Base-by-base conservation (phyloP, 352 stramenopile genomes). In the Pythium phragmitis region DNA sequence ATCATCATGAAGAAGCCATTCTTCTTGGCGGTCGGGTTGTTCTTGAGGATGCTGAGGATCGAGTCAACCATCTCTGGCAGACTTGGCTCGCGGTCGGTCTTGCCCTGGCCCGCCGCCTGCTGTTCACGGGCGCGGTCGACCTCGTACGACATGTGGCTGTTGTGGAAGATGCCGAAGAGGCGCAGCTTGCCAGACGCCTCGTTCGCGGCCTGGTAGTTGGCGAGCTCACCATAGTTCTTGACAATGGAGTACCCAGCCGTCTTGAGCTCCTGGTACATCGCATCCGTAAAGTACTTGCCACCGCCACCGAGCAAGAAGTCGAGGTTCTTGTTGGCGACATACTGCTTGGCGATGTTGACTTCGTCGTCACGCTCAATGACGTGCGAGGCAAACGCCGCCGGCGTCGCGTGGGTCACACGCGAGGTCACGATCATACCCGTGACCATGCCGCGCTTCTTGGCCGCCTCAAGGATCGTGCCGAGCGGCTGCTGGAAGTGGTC, bases 1-100 rank as follows among this genome's bases (percentile, higher is more conserved):
- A 90, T 88, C 78, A 90, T 85, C 42, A 90, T 50, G 47, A 90
- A 90, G 74, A 85, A 90, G 45, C 81, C 81, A 60, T 90, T 70
- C 67, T 90, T 88, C 67, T 86, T 82, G 19, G 81, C 81, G 47
- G 73, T 70, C n/a, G 74, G 75, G 62, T 90, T 90, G 71, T 80
- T 87, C 65, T 85, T 85, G 41, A 90, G 63, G 46, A 88, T 69
- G 60, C 62, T 68, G 6, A 90, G 58, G 28, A 88, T 73, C 55
- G 76, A 72, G 46, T 90, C 77, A 9, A 84, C 76, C 81, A 90
- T 88, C 58, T 90, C 79, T 0, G 75, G 65, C 3, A 90, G 67
- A 45, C 71, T 85, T 30, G 81, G 81, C 65, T 88, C 73, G 52
- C 80, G 77, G 36, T 72, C 58, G 3, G 64, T 69, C 39, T 73